Percentiles rank a stretch among this genome's conserved stretches.
Evolutionary conservation across 768 basidiomycete species (phyloP).

Genomic region (Aureoboletus auriporus): DNA sequence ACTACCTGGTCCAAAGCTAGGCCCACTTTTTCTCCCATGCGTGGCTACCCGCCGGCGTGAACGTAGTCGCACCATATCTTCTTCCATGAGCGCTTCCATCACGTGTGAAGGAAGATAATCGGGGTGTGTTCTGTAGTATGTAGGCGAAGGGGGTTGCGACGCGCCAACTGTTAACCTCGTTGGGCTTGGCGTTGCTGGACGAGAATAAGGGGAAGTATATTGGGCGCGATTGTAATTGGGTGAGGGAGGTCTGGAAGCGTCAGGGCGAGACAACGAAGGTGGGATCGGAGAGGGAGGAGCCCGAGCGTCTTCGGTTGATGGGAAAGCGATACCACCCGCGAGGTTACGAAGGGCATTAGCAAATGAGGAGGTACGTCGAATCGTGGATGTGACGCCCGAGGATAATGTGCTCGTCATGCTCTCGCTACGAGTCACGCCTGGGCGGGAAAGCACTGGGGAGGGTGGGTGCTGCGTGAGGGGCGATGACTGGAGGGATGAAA

Average conservation of each 20-base stretch:
- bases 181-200: slow-evolving; percentile 41
- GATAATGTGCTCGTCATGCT: slow-evolving; percentile 60
- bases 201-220: slow-evolving; percentile 74
- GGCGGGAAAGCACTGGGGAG: slow-evolving; percentile 45
- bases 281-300: slow-evolving; percentile 33
- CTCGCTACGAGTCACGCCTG: slow-evolving; percentile 52
- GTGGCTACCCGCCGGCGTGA: slow-evolving; percentile 51
- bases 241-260: slow-evolving; percentile 66
- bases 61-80: slow-evolving; percentile 88
- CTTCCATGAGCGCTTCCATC: slow-evolving; percentile 86
- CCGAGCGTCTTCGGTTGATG: slow-evolving; percentile 52
- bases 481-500: slow-evolving; percentile 50
- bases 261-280: slow-evolving; percentile 19
- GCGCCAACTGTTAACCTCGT: slow-evolving; percentile 19
- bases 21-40: slow-evolving; percentile 41
- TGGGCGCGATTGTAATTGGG: slow-evolving; percentile 75
- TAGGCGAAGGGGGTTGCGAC: slow-evolving; percentile 31
- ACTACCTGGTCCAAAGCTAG: slow-evolving; percentile 35
- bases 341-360: slow-evolving; percentile 71
- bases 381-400: slow-evolving; percentile 59
- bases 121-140: slow-evolving; percentile 32
- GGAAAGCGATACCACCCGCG: slow-evolving; percentile 69
- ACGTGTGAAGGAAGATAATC: slow-evolving; percentile 74
- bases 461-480: slow-evolving; percentile 41
- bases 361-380: slow-evolving; percentile 77